Evolutionary conservation across 306 rosid genomes (phyloP).

Genomic region (Cucurbita argyrosperma): DNA sequence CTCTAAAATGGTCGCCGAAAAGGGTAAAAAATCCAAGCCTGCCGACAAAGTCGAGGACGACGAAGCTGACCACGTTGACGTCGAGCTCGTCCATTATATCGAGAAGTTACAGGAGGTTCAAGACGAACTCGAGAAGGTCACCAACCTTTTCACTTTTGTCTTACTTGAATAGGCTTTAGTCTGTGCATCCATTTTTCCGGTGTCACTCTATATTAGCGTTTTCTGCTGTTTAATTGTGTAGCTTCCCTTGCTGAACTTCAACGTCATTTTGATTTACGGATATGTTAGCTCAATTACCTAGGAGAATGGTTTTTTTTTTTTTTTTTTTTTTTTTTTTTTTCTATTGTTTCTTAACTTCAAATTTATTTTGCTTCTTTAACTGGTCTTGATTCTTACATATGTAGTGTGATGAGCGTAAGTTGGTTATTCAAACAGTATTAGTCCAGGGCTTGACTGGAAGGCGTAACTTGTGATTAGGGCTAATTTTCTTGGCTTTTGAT

Average conservation of each 20-base stretch:
- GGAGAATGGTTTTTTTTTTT: neutral
- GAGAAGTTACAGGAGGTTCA: constrained; percentile 54
- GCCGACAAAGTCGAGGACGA: constrained; percentile 11
- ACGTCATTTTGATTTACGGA: neutral
- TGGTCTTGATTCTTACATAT: neutral
- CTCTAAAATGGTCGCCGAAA: constrained; percentile 20
- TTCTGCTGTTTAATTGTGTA: neutral
- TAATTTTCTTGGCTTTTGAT: neutral
- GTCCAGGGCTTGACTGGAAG: neutral
- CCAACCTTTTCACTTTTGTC: neutral
- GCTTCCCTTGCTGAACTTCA: neutral
- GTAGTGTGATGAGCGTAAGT: neutral
- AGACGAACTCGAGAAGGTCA: constrained; percentile 48
- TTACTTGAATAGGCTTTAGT: neutral
- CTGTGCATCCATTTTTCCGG: neutral
- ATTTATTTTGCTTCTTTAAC: neutral
- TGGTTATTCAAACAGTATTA: neutral
- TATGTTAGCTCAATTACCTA: neutral
- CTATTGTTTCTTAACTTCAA: neutral
- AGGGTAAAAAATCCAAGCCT: constrained; percentile 23
- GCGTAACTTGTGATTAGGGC: neutral
- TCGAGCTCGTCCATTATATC: constrained; percentile 18
- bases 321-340: neutral
- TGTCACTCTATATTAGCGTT: neutral
- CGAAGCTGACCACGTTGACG: constrained; percentile 23